phyloP scores from a whole-genome alignment of 2,329 filamentous ascomycete genomes.

The Penicillium glabrum region DNA sequence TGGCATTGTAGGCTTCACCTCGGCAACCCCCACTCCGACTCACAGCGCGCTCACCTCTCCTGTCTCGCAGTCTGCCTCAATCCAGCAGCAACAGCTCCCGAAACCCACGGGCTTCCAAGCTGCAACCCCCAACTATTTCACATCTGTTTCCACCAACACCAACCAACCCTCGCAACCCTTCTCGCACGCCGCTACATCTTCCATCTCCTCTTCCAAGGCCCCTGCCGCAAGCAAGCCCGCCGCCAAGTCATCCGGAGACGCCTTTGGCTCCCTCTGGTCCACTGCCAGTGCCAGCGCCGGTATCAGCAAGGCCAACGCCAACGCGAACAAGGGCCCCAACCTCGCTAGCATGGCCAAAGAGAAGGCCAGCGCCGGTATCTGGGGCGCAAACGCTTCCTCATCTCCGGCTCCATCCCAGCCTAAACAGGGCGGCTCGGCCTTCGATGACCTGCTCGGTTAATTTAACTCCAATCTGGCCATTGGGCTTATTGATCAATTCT shows the following conservation, averaged over 20 bases:
- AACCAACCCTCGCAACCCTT: conserved; percentile 33
- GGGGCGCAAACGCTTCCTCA: conserved; percentile 70
- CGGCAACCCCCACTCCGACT: conserved; percentile 71
- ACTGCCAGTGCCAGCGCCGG: conserved; percentile 66
- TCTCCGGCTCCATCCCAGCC: conserved; percentile 43
- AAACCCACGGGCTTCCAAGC: conserved; percentile 70
- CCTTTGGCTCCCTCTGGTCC: conserved; percentile 83
- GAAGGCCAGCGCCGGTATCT: conserved; percentile 91
- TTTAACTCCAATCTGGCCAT: background rate
- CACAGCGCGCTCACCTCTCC: conserved; percentile 55
- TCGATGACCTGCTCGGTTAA: conserved; percentile 44
- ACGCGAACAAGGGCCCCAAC: conserved; percentile 67
- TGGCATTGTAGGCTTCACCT: conserved; percentile 76
- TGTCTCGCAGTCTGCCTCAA: conserved; percentile 43
- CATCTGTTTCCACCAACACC: conserved; percentile 62
- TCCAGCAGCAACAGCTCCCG: conserved; percentile 42
- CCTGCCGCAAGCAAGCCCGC: conserved; percentile 52
- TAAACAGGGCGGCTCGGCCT: conserved; percentile 33
- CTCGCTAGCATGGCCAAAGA: conserved; percentile 97
- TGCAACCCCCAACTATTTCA: conserved; percentile 89
- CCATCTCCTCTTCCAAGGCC: conserved; percentile 38
- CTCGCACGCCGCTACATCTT: conserved; percentile 37
- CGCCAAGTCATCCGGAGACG: conserved; percentile 65
- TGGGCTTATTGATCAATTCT: background rate
- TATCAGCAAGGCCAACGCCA: conserved; percentile 69